Evolutionary conservation across 352 stramenopile genomes (phyloP).

Genomic region (Globisporangium sylvaticum): DNA sequence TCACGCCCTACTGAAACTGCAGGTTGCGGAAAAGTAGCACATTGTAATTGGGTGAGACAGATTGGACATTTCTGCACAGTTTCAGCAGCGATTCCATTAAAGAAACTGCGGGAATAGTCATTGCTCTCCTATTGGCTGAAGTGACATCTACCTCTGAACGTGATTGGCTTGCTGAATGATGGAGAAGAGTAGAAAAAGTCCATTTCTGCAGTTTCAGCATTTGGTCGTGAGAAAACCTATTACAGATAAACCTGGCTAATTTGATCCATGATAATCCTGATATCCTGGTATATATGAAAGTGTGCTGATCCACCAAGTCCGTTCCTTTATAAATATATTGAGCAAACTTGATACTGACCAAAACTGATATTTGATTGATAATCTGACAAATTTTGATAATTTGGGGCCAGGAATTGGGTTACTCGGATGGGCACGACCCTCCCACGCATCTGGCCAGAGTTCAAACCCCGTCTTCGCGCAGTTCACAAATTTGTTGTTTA

Average conservation of each 20-base stretch:
- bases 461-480: conserved; percentile 3
- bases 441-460: background rate
- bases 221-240: no score
- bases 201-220: no score
- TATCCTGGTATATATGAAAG: conserved; percentile 1
- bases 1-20: no score
- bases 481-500: conserved; percentile 6
- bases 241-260: conserved; percentile 4
- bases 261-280: conserved; percentile 1
- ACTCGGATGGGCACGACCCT: background rate
- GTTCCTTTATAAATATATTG: conserved; percentile 1
- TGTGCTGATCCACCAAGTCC: background rate
- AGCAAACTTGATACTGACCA: background rate
- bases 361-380: conserved; percentile 4
- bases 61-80: no score
- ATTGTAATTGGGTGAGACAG: no score
- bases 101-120: no score
- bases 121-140: no score
- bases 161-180: no score
- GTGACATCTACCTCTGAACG: no score
- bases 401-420: background rate
- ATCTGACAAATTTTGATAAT: conserved; percentile 3
- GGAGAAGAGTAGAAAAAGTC: no score
- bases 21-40: no score
- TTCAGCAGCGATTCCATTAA: no score